Evolutionary conservation across 306 rosid genomes (phyloP).

Genomic region (Quercus gilva): DNA sequence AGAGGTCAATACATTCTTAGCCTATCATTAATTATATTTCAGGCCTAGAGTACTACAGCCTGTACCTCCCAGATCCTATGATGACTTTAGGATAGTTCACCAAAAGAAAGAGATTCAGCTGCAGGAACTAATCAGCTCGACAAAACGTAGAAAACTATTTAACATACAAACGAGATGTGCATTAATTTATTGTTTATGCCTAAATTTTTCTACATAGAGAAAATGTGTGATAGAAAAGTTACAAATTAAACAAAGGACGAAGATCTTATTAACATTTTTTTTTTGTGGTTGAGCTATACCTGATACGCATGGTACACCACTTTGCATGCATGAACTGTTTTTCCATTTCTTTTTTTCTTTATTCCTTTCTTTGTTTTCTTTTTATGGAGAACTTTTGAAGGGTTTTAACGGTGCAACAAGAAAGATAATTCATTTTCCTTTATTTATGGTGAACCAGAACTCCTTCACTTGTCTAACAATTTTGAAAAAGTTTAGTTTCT

Average conservation of each 20-base stretch:
- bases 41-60: not conserved
- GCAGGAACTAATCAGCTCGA: not conserved
- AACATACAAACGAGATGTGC: not conserved
- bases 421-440: not conserved
- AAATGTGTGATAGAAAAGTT: too few species aligned
- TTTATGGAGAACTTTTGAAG: not conserved
- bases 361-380: not conserved
- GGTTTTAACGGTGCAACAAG: too few species aligned
- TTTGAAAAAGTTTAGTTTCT: slow-evolving; percentile 18
- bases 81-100: not conserved
- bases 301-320: too few species aligned
- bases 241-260: too few species aligned
- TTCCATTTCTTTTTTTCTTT: not conserved
- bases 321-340: too few species aligned
- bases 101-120: not conserved
- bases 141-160: not conserved
- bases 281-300: too few species aligned
- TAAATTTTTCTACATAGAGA: too few species aligned
- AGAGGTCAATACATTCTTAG: too few species aligned
- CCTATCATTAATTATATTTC: not conserved
- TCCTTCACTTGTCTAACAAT: not conserved
- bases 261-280: too few species aligned
- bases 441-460: not conserved
- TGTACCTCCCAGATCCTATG: not conserved
- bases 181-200: too few species aligned